These are phyloP conservation scores for Venturia carpophila DNA, from an alignment of 2,329 filamentous ascomycete genomes.

Conservation along the genomic window DNA sequence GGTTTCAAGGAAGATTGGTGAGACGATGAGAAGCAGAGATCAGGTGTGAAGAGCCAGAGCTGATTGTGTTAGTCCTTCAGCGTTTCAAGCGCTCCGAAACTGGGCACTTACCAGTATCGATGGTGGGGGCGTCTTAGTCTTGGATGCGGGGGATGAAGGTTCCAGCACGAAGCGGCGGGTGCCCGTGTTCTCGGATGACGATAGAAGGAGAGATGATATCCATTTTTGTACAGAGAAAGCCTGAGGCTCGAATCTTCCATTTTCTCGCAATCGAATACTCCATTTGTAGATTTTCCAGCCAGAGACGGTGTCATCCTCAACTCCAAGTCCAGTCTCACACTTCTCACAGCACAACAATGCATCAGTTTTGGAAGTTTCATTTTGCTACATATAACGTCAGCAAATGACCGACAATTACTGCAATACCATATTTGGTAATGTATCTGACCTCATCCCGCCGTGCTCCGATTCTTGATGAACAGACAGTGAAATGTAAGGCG, in stretches of 20 bases:
- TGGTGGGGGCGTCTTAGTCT: not conserved
- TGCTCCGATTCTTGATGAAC: conserved; percentile 12
- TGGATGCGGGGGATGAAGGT: conserved; percentile 32
- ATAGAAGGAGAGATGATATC: conserved; percentile 50
- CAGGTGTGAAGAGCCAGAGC: conserved; percentile 55
- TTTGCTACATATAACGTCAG: conserved; percentile 13
- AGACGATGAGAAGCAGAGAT: conserved; percentile 49
- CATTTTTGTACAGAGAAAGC: conserved; percentile 31
- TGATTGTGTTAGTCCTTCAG: conserved; percentile 23
- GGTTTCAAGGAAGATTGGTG: not conserved
- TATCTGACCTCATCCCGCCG: conserved; percentile 15
- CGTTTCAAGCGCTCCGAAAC: not conserved
- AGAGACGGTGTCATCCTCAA: conserved; percentile 35
- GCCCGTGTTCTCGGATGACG: conserved; percentile 48
- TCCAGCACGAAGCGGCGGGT: conserved; percentile 53
- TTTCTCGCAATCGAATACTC: conserved; percentile 28
- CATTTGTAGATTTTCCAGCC: conserved; percentile 47
- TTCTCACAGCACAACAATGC: conserved; percentile 27
- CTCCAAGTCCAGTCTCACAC: conserved; percentile 32
- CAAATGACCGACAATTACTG: conserved; percentile 3
- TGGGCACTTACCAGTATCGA: conserved; percentile 17
- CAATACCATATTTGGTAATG: not conserved
- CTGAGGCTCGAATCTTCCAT: conserved; percentile 16
- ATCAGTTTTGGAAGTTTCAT: conserved; percentile 1
- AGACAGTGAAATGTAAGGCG: conserved; percentile 13